phyloP scores from a whole-genome alignment of 1,139 yeast genomes.

The Yamadazyma songkhlaensis region DNA sequence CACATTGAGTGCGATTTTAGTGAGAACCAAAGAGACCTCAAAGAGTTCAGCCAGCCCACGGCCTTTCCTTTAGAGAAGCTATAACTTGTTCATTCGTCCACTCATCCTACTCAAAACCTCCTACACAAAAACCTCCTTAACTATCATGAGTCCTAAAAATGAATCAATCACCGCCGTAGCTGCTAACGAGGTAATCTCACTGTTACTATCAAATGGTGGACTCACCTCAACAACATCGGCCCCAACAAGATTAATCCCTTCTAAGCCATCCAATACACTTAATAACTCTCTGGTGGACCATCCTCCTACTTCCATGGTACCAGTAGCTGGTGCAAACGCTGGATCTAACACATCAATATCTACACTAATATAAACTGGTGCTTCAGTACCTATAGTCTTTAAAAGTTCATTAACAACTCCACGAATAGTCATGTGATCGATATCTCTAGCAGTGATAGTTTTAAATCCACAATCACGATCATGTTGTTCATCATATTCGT shows the following conservation, averaged over 20 bases:
- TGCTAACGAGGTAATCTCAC: constrained; percentile 49
- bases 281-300: constrained; percentile 50
- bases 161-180: constrained; percentile 56
- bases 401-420: constrained; percentile 35
- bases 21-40: too few relatives aligned
- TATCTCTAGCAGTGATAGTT: constrained; percentile 45
- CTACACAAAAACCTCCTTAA: constrained; percentile 10
- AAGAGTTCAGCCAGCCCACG: too few relatives aligned
- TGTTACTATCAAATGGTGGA: constrained; percentile 50
- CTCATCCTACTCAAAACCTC: neutral
- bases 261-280: constrained; percentile 45
- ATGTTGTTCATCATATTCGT: constrained; percentile 37
- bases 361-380: constrained; percentile 49
- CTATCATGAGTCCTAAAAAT: constrained; percentile 44
- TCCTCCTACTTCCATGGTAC: constrained; percentile 57
- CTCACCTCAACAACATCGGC: constrained; percentile 60
- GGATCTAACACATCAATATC: constrained; percentile 60
- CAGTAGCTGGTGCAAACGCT: constrained; percentile 54
- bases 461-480: constrained; percentile 50
- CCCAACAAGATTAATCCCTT: constrained; percentile 49
- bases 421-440: constrained; percentile 42
- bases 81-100: too few relatives aligned
- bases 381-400: constrained; percentile 14
- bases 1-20: constrained; percentile 1
- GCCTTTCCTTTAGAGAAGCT: too few relatives aligned